Conservation (phyloP, 192 early-diverging fungal species). For the Gamsiella multidivaricata region DNA sequence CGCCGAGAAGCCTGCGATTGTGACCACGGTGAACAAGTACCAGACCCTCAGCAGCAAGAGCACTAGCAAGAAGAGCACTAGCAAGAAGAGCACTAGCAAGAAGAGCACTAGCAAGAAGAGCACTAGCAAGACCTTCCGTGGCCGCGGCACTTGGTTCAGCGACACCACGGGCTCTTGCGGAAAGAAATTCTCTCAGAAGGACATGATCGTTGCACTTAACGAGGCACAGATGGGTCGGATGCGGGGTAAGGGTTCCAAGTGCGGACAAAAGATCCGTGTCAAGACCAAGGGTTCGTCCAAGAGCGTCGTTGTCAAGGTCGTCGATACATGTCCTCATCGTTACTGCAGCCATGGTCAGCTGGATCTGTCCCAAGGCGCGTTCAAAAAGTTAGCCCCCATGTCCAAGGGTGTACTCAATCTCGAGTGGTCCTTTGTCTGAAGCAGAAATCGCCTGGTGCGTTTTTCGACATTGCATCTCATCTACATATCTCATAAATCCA, state of each 20-base stretch:
- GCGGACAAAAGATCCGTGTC: constrained; percentile 39
- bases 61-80: not conserved
- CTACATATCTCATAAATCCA: too few species aligned
- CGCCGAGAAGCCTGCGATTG: not conserved
- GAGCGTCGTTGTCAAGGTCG: constrained; percentile 27
- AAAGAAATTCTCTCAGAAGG: constrained; percentile 27
- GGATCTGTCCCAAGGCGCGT: constrained; percentile 40
- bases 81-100: not conserved
- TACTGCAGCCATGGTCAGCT: constrained; percentile 38
- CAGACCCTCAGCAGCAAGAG: too few species aligned
- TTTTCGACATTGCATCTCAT: too few species aligned
- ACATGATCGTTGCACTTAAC: constrained; percentile 50
- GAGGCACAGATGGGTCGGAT: constrained; percentile 40
- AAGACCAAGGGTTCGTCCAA: constrained; percentile 20
- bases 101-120: not conserved
- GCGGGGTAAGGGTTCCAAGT: constrained; percentile 40
- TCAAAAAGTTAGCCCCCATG: constrained; percentile 37
- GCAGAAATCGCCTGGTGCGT: too few species aligned
- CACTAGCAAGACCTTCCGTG: constrained; percentile 13
- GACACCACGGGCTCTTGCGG: constrained; percentile 44
- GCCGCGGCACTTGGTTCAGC: constrained; percentile 53
- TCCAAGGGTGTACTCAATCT: constrained; percentile 38
- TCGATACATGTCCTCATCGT: constrained; percentile 42
- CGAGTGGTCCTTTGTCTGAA: constrained; percentile 45
- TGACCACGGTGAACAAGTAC: too few species aligned